A percentile compares a stretch with the other conserved stretches of the same genome.
These are phyloP conservation scores for Chenopodium suecicum DNA, from an alignment of 148 eudicot species.

Conservation along the genomic window DNA sequence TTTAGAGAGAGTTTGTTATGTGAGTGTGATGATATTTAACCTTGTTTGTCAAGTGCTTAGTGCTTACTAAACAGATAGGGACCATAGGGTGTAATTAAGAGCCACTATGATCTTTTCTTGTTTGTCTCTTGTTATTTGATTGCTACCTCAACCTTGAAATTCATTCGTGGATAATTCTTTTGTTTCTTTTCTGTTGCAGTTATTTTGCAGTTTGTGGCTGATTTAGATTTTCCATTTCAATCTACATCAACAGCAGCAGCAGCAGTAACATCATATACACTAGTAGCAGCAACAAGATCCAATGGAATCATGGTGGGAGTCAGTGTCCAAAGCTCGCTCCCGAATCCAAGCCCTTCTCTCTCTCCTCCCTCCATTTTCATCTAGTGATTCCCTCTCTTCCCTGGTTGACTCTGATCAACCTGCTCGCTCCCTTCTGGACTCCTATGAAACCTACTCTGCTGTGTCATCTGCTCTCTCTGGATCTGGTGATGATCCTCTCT, in stretches of 20 bases:
- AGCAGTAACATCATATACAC: neutral
- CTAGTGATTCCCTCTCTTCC: slow-evolving; percentile 40
- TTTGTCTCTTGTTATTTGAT: neutral
- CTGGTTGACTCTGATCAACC: slow-evolving; percentile 87
- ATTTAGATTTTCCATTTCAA: neutral
- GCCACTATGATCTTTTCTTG: neutral
- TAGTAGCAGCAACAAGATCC: slow-evolving; percentile 44
- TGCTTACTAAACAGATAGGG: neutral
- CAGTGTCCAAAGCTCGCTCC: slow-evolving; percentile 75
- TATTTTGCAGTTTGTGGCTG: neutral
- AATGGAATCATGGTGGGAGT: slow-evolving; percentile 90
- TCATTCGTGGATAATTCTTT: neutral
- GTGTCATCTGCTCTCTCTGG: slow-evolving; percentile 65
- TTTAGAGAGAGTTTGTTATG: neutral
- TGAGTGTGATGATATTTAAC: neutral
- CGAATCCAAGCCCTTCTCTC: slow-evolving; percentile 71
- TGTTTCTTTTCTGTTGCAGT: neutral
- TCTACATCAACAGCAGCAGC: neutral
- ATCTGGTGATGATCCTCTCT: slow-evolving; percentile 65
- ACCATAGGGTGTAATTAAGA: neutral
- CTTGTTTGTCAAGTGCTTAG: neutral
- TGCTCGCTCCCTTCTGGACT: slow-evolving; percentile 75
- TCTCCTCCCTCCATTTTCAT: slow-evolving; percentile 38
- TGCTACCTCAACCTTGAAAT: neutral
- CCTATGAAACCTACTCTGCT: slow-evolving; percentile 59